These are phyloP conservation scores for Vaccinium corymbosum DNA, from an alignment of 148 eudicot species.

Conservation along the genomic window DNA sequence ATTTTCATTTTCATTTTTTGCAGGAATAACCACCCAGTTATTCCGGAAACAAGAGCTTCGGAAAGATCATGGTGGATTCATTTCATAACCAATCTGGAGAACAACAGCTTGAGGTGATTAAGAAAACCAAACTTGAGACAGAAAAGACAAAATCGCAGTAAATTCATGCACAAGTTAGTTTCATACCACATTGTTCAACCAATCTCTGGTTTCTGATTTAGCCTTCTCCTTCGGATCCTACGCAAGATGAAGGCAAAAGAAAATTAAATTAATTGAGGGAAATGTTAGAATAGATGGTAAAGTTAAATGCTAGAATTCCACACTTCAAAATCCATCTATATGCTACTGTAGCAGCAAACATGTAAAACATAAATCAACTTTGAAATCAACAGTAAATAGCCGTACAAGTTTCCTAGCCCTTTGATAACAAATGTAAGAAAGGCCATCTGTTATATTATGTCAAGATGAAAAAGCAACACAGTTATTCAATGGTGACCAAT, in stretches of 20 bases:
- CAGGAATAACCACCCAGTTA: neutral
- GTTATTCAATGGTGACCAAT: neutral
- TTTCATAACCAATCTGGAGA: neutral
- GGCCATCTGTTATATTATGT: neutral
- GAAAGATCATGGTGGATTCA: neutral
- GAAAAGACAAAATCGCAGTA: neutral
- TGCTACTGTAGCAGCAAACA: neutral
- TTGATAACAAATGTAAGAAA: neutral
- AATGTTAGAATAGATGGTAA: slow-evolving; percentile 2
- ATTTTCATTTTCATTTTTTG: neutral
- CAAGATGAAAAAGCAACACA: neutral
- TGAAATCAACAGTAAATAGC: neutral
- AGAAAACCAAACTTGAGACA: neutral
- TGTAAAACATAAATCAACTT: neutral
- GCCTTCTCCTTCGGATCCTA: slow-evolving; percentile 99
- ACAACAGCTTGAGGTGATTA: neutral
- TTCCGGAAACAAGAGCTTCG: neutral
- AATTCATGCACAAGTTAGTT: slow-evolving; percentile 9
- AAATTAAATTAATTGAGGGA: neutral
- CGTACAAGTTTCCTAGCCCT: neutral
- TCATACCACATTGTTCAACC: slow-evolving; percentile 95
- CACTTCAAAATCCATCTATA: neutral
- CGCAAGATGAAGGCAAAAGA: slow-evolving; percentile 15
- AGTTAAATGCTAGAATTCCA: neutral
- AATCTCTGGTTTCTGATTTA: slow-evolving; percentile 96